Conservation (phyloP, 768 basidiomycete genomes). For the Scleroderma citrinum region DNA sequence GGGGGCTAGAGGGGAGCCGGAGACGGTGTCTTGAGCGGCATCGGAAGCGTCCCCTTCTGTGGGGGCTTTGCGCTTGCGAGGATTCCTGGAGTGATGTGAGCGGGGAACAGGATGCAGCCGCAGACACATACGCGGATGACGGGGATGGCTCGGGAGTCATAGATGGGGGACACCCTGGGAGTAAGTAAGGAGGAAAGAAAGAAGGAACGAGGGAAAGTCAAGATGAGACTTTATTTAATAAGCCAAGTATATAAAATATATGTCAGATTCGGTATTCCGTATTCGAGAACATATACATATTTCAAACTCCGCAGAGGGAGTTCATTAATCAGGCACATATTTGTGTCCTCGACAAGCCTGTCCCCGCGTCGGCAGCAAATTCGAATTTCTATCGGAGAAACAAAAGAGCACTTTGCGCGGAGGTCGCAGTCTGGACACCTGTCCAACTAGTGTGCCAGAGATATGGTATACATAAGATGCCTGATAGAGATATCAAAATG, state of each 20-base stretch:
- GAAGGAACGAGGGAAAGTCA: constrained; percentile 10
- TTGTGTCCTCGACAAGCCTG: constrained; percentile 19
- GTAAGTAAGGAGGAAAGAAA: constrained; percentile 13
- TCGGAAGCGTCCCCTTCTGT: constrained; percentile 19
- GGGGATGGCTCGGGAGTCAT: constrained; percentile 12
- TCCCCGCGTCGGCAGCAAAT: constrained; percentile 16
- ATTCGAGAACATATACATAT: constrained; percentile 30
- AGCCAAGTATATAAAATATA: constrained; percentile 36
- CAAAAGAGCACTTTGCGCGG: background rate
- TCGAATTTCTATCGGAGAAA: constrained; percentile 8
- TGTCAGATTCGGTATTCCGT: constrained; percentile 31
- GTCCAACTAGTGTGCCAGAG: background rate
- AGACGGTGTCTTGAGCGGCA: constrained; percentile 7
- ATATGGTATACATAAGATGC: constrained; percentile 1
- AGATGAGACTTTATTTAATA: constrained; percentile 8
- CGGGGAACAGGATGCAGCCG: constrained; percentile 13
- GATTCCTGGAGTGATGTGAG: constrained; percentile 19
- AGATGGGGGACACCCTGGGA: constrained; percentile 10
- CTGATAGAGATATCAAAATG: constrained; percentile 30
- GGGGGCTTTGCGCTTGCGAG: constrained; percentile 38
- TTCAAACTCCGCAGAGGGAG: constrained; percentile 26
- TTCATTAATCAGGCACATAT: constrained; percentile 29
- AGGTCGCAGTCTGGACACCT: background rate
- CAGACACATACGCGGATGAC: constrained; percentile 15
- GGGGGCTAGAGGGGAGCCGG: constrained; percentile 13